Evolutionary conservation across 2,329 filamentous ascomycete genomes (phyloP).

Genomic region (Calonectria ilicicola): DNA sequence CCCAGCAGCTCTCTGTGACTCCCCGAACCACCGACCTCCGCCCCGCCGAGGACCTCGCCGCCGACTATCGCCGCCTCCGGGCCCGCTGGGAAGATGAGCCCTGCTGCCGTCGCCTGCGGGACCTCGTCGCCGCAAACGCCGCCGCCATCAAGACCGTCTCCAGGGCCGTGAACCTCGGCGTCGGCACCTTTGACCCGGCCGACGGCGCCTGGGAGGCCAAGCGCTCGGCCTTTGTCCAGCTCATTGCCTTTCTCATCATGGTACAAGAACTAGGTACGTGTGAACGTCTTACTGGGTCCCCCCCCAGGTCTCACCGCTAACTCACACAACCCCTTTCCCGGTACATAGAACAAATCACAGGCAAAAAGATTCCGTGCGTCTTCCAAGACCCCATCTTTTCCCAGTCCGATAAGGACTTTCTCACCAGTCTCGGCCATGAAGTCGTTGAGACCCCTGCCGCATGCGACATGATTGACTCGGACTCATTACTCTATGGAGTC

Average conservation of each 20-base stretch:
- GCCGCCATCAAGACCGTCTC: conserved; percentile 23
- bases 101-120: conserved; percentile 47
- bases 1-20: conserved; percentile 16
- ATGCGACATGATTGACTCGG: conserved; percentile 60
- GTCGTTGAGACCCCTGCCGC: conserved; percentile 65
- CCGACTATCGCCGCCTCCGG: conserved; percentile 44
- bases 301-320: background rate
- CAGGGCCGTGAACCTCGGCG: conserved; percentile 64
- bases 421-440: conserved; percentile 65
- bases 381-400: conserved; percentile 69
- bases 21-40: conserved; percentile 30
- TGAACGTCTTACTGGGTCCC: background rate
- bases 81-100: conserved; percentile 43
- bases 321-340: background rate
- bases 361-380: conserved; percentile 54
- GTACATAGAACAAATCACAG: conserved; percentile 32
- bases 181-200: conserved; percentile 66
- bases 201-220: conserved; percentile 60
- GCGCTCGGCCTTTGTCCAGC: conserved; percentile 62
- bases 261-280: conserved; percentile 57
- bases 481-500: conserved; percentile 70
- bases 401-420: conserved; percentile 61
- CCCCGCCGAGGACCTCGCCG: conserved; percentile 42
- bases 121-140: conserved; percentile 46
- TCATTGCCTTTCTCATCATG: conserved; percentile 64